Base-by-base conservation (phyloP, 2,329 filamentous ascomycete species). In the Esteya vermicola region DNA sequence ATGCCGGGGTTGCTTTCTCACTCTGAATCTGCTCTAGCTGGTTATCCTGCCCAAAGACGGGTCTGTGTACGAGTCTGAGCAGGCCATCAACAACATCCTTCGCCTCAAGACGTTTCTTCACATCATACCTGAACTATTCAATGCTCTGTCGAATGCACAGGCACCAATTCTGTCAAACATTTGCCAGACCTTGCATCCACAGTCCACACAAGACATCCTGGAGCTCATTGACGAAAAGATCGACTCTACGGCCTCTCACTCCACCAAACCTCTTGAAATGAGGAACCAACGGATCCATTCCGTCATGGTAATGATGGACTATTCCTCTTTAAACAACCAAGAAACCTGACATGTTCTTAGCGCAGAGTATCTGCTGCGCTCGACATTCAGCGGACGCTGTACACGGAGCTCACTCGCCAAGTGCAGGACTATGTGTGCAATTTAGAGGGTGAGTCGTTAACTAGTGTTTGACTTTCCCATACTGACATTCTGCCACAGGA, bases 211-310 rank as follows among this genome's bases (percentile, higher is more conserved):
- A 16, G 64, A 68, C 1, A 69, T 89, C 4, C 63, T 78, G 33
- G 60, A 69, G 3, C 59, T 81, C 2, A 86, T 98, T 38, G 62
- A 72, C 33, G 61, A 66, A 13, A 74, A 74, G 0, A 78, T 98
- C 48, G 91, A 96, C 47, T 72, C 82, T 9, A 83, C 94, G 53
- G 83, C 86, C 0, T 72, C 69, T 0, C 93, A 82, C 49, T 81
- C 84, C 43, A 83, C 71, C 35, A 75, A 79, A 19, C 81, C 91
- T 1, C 67, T 96, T 5, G 89, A 95, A 45, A 65, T 94, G 42
- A 74, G 88, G 13, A 93, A 95, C 45, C 89, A 96, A 54, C 70
- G 89, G 46, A 84, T 81, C 1, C 95, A 93, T 60, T 89, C 89
- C 19, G 80, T 96, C 25, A 91, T 81, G 62, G 75, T 78, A 52